Evolutionary conservation across 2,329 filamentous ascomycete species (phyloP).

Genomic region (Cercospora zeae-maydis): DNA sequence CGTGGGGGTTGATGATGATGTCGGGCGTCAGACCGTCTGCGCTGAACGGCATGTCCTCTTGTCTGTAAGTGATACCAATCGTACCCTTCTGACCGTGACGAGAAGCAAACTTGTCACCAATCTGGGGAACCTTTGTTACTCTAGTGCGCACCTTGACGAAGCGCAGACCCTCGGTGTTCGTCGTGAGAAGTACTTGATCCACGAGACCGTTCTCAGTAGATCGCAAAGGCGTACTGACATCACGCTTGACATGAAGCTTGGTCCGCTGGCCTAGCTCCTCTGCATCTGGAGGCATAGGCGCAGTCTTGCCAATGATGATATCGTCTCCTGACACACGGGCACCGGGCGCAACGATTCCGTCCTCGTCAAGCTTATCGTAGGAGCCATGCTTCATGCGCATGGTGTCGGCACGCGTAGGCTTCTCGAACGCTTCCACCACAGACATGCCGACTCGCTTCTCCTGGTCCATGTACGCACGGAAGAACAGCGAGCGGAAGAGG

Average conservation of each 20-base stretch:
- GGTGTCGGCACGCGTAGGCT: constrained; percentile 83
- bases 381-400: constrained; percentile 75
- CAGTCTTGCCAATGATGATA: constrained; percentile 98
- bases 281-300: constrained; percentile 85
- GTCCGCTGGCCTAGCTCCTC: constrained; percentile 92
- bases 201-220: constrained; percentile 97
- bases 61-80: constrained; percentile 95
- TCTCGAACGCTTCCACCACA: constrained; percentile 91
- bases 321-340: constrained; percentile 95
- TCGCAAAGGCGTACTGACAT: constrained; percentile 89
- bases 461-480: constrained; percentile 93
- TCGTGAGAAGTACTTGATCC: constrained; percentile 88
- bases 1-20: constrained; percentile 98
- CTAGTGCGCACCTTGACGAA: constrained; percentile 97
- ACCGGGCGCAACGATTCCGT: constrained; percentile 90
- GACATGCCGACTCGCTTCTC: constrained; percentile 95
- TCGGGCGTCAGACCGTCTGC: constrained; percentile 87
- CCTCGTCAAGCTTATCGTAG: constrained; percentile 84
- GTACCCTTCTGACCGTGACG: constrained; percentile 99
- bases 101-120: constrained; percentile 98
- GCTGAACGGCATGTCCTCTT: constrained; percentile 98
- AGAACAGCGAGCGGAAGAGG: constrained; percentile 95
- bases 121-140: constrained; percentile 97
- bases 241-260: constrained; percentile 84
- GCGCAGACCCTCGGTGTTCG: constrained; percentile 87